Base-by-base conservation (phyloP, 106 monocot genomes). In the Chionographis japonica region DNA sequence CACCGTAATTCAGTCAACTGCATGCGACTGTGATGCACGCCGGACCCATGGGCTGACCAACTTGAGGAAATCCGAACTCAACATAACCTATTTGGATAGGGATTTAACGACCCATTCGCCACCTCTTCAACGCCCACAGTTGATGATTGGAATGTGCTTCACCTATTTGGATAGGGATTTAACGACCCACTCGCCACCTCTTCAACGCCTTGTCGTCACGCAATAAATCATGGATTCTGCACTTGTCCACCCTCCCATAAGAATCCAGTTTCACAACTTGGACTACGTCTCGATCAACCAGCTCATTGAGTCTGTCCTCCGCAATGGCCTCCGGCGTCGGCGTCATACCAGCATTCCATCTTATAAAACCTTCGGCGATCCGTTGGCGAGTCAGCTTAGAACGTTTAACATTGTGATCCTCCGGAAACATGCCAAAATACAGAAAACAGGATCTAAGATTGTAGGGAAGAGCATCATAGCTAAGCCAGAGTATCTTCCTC, bases 301-400 rank as follows among this genome's bases (percentile, higher is more conserved):
- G 27, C 27, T 27, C 78, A 8, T 72, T 8, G 52, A 78, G 60
- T 40, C 61, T 67, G 20, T 41, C 40, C 41, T 63, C 73, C 2
- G 27, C 27, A 27, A 27, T 42, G 11, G 56, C 40, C 12, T 72
- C 68, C 10, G 43, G 15, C 2, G 40, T 56, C 13, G 61, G 42
- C 7, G 27, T 27, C 27, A 27, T 58, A 4, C 35, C 27, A 27
- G 27, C 27, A 27, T 27, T 27, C 27, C 27, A 27, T 1, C 14
- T n/a, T 4, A 68, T 61, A 54, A 79, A 67, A 3, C 79, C 79
- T 73, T 79, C 79, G 2, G 79, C 73, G 8, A 73, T 52, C 73
- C 79, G 73, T 20, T 66, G 37, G 14, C 73, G 40, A 37, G 46
- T 4, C 61, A 79, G 6, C 0, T 13, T 12, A 13, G n/a, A 52